phyloP scores from a whole-genome alignment of 1,284 basidiomycete species.

The Cryptococcus depauperatus region DNA sequence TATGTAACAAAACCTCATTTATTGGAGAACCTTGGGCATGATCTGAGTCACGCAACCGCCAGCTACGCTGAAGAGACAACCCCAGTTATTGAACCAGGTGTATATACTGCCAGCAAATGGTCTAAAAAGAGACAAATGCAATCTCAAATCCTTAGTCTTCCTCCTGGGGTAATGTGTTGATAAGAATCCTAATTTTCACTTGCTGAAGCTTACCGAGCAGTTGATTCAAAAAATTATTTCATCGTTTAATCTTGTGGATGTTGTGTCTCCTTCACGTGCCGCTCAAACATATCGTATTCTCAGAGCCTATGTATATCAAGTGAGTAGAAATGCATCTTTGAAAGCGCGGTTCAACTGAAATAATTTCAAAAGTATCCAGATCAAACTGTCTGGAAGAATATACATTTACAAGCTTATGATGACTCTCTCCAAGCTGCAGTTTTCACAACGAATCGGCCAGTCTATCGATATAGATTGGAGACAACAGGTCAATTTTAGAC shows the following conservation, averaged over 20 bases:
- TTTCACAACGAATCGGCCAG: neutral
- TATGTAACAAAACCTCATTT: too few species aligned
- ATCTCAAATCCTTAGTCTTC: too few species aligned
- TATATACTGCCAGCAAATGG: too few species aligned
- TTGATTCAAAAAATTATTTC: conserved; percentile 32
- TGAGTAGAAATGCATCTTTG: conserved; percentile 8
- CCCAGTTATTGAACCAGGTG: too few species aligned
- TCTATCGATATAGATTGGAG: conserved; percentile 23
- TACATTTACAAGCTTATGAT: conserved; percentile 28
- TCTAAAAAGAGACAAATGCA: too few species aligned
- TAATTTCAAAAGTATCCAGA: conserved; percentile 26
- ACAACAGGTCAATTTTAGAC: conserved; percentile 22
- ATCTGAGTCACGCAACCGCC: too few species aligned
- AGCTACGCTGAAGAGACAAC: too few species aligned
- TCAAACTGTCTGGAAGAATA: conserved; percentile 34
- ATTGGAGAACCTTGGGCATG: too few species aligned
- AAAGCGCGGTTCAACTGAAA: neutral
- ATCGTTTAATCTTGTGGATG: conserved; percentile 17
- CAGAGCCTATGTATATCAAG: conserved; percentile 30
- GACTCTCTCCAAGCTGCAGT: conserved; percentile 26
- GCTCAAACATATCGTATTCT: conserved; percentile 30
- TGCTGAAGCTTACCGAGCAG: conserved; percentile 8
- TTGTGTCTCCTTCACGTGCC: conserved; percentile 10
- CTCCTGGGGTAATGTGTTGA: conserved; percentile 9
- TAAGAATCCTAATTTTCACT: neutral